These are phyloP conservation scores for Tylopilus sp. DNA, from an alignment of 1,284 basidiomycete genomes.

Conservation along the genomic window DNA sequence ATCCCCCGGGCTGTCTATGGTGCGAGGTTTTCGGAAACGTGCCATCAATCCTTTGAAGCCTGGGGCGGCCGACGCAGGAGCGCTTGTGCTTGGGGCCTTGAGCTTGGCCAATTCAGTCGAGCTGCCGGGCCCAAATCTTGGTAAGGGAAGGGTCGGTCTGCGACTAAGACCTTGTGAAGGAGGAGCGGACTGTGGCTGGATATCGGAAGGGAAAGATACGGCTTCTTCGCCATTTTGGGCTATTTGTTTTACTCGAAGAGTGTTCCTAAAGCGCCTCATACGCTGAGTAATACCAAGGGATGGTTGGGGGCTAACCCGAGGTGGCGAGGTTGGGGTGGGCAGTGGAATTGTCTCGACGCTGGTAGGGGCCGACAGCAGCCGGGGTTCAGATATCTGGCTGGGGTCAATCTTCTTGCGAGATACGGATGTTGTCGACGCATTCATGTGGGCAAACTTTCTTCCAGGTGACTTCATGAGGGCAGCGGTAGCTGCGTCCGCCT, in stretches of 20 bases:
- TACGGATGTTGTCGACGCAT: conserved; percentile 37
- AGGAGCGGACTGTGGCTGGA: conserved; percentile 35
- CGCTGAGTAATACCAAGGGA: conserved; percentile 55
- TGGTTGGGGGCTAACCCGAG: conserved; percentile 28
- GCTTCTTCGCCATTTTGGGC: conserved; percentile 51
- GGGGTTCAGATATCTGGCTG: conserved; percentile 71
- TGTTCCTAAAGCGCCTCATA: conserved; percentile 69
- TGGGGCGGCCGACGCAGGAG: conserved; percentile 66
- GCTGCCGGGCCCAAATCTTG: conserved; percentile 39
- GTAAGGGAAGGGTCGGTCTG: conserved; percentile 36
- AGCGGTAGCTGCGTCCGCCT: conserved; percentile 64
- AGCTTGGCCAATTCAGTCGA: conserved; percentile 50
- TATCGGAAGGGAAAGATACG: conserved; percentile 42
- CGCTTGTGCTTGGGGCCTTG: conserved; percentile 51
- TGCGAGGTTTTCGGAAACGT: conserved; percentile 65
- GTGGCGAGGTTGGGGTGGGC: conserved; percentile 39
- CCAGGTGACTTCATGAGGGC: conserved; percentile 58
- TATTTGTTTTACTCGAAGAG: conserved; percentile 58
- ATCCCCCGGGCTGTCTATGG: conserved; percentile 32
- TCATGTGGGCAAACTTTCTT: conserved; percentile 43
- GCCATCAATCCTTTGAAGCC: conserved; percentile 77
- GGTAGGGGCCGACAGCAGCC: conserved; percentile 67
- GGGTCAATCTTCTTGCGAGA: conserved; percentile 62
- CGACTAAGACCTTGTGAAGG: conserved; percentile 38
- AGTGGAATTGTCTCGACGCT: conserved; percentile 73